A percentile compares a stretch with the other conserved stretches of the same genome.
These are phyloP conservation scores for Lunasporangiospora selenospora DNA, from an alignment of 192 early-diverging fungal species.

Conservation along the genomic window DNA sequence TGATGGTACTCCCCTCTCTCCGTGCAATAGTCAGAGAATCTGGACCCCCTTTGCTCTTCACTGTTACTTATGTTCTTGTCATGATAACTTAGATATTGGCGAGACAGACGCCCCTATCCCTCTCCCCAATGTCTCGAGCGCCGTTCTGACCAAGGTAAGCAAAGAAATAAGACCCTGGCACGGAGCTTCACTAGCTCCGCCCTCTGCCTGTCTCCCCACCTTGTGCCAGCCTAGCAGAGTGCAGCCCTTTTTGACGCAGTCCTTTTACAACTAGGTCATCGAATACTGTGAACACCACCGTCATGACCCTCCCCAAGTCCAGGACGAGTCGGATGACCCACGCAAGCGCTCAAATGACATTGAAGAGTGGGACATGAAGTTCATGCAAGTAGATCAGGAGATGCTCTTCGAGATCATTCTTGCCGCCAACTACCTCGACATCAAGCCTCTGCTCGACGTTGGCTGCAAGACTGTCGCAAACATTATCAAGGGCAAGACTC, in stretches of 20 bases:
- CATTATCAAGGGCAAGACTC: constrained; percentile 93
- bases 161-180: neutral
- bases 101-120: constrained; percentile 72
- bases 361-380: constrained; percentile 78
- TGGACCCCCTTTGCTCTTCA: neutral
- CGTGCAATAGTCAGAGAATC: neutral
- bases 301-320: constrained; percentile 65
- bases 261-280: constrained; percentile 59
- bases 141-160: constrained; percentile 72
- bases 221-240: neutral
- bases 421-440: constrained; percentile 91
- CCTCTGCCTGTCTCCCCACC: neutral
- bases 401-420: constrained; percentile 79
- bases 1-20: constrained; percentile 50
- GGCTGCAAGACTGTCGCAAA: constrained; percentile 98
- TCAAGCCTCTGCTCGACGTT: constrained; percentile 94
- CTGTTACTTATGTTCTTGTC: neutral
- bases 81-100: constrained; percentile 58
- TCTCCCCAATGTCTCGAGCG: constrained; percentile 75
- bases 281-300: constrained; percentile 82
- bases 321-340: constrained; percentile 54
- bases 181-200: too few species aligned
- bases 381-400: constrained; percentile 79
- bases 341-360: constrained; percentile 75
- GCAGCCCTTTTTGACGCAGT: neutral